phyloP scores from a whole-genome alignment of 2,329 filamentous ascomycete species.

The Samsoniella hepiali region DNA sequence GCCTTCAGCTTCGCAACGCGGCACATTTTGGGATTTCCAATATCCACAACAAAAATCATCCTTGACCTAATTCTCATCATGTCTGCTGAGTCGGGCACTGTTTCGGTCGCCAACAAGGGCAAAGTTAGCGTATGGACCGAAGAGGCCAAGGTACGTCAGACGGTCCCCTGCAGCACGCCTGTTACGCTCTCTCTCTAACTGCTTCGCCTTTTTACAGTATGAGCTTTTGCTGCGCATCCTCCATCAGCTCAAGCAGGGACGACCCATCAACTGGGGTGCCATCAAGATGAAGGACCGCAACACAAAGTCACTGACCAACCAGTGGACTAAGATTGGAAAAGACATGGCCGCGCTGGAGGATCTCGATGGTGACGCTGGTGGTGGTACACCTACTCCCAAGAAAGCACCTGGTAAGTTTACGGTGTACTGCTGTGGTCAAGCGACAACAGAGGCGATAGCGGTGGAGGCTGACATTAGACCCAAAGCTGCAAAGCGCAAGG shows the following conservation, averaged over 20 bases:
- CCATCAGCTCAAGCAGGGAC: slow-evolving; percentile 31
- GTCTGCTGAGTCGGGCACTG: neutral
- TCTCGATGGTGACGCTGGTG: slow-evolving; percentile 17
- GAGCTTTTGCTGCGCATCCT: slow-evolving; percentile 38
- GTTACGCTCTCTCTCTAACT: neutral
- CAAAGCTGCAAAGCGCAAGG: slow-evolving; percentile 22
- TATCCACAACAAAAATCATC: too few species aligned
- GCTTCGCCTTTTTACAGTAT: slow-evolving; percentile 24
- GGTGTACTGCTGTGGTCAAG: neutral
- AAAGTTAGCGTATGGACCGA: slow-evolving; percentile 35
- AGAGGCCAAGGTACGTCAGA: slow-evolving; percentile 32
- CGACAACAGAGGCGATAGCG: too few species aligned
- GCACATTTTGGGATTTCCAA: too few species aligned
- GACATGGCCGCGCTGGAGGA: slow-evolving; percentile 34
- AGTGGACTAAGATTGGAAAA: slow-evolving; percentile 38
- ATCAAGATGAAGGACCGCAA: slow-evolving; percentile 38
- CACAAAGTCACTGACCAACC: slow-evolving; percentile 36
- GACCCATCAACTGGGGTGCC: slow-evolving; percentile 34
- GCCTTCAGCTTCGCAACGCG: too few species aligned
- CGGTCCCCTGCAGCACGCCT: neutral
- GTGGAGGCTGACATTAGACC: neutral
- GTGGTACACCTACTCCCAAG: slow-evolving; percentile 21
- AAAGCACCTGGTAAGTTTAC: slow-evolving; percentile 19
- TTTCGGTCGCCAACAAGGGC: slow-evolving; percentile 14
- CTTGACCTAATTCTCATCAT: neutral